Percentiles rank a stretch among this genome's conserved stretches.
phyloP scores from a whole-genome alignment of 306 rosid species.

The Prunus dulcis region DNA sequence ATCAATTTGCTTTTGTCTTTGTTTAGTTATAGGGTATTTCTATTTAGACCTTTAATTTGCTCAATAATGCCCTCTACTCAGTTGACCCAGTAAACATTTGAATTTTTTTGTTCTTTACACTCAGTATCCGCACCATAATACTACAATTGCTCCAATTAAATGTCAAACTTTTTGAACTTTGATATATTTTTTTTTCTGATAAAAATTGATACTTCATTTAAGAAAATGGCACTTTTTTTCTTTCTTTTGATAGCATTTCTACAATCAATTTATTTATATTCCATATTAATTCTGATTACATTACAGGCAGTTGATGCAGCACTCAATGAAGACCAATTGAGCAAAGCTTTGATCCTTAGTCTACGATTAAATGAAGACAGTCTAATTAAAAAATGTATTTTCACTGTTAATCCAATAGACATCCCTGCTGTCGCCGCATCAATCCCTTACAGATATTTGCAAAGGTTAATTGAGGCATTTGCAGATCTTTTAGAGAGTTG shows the following conservation, averaged over 20 bases:
- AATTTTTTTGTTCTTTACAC: background rate
- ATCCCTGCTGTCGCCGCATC: slow-evolving; percentile 59
- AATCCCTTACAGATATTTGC: slow-evolving; percentile 67
- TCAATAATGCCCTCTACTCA: background rate
- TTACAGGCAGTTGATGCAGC: slow-evolving; percentile 87
- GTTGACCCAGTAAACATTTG: background rate
- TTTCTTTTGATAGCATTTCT: background rate
- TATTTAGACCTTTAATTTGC: background rate
- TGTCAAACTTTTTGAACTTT: background rate
- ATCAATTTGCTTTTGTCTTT: background rate
- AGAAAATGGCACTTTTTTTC: background rate
- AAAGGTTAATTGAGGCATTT: slow-evolving; percentile 74
- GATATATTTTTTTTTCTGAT: background rate
- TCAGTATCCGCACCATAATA: background rate
- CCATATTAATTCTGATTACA: background rate
- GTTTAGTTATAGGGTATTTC: background rate
- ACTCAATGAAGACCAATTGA: slow-evolving; percentile 56
- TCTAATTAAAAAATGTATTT: slow-evolving; percentile 68
- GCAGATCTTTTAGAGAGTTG: slow-evolving; percentile 81
- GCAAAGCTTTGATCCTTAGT: slow-evolving; percentile 78
- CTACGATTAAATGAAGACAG: slow-evolving; percentile 78
- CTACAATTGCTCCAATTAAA: background rate
- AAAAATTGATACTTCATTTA: background rate
- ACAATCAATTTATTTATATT: background rate
- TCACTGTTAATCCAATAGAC: slow-evolving; percentile 61